A percentile compares a stretch with the other conserved stretches of the same genome.
Conservation (phyloP, 2,329 filamentous ascomycete species). For the Zymoseptoria passerinii region DNA sequence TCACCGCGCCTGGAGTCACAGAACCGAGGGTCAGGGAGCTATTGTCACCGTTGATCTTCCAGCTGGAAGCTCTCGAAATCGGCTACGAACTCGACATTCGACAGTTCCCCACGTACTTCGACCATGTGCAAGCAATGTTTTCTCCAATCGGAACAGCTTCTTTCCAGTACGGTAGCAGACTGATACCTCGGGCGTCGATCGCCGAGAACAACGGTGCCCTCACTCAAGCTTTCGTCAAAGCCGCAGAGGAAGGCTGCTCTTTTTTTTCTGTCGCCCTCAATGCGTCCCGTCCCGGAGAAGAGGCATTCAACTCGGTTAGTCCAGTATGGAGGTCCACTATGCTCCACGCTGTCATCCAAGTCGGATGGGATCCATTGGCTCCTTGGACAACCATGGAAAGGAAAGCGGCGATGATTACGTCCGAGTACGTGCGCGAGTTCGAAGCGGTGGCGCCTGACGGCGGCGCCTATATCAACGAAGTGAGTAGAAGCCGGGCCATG, state of each 20-base stretch:
- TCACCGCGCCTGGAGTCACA: slow-evolving; percentile 43
- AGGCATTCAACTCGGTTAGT: slow-evolving; percentile 34
- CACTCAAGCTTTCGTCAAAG: slow-evolving; percentile 27
- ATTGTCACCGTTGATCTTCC: slow-evolving; percentile 39
- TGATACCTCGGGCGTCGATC: slow-evolving; percentile 3
- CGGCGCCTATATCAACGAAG: slow-evolving; percentile 38
- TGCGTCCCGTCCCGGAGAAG: slow-evolving; percentile 28
- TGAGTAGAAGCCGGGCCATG: not conserved
- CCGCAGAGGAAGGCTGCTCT: slow-evolving; percentile 29
- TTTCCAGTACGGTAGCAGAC: slow-evolving; percentile 7
- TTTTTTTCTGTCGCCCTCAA: slow-evolving; percentile 35
- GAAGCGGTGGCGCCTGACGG: slow-evolving; percentile 33
- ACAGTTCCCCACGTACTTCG: slow-evolving; percentile 3
- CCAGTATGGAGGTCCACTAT: slow-evolving; percentile 33
- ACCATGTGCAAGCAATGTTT: slow-evolving; percentile 5
- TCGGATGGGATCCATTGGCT: slow-evolving; percentile 33
- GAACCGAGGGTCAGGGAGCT: slow-evolving; percentile 36
- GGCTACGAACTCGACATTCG: slow-evolving; percentile 20
- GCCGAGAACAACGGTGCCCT: slow-evolving; percentile 27
- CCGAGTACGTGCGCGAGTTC: slow-evolving; percentile 33
- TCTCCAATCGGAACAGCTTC: slow-evolving; percentile 2
- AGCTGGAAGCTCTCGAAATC: slow-evolving; percentile 33
- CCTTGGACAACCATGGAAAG: slow-evolving; percentile 31
- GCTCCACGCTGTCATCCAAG: slow-evolving; percentile 31
- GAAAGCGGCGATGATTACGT: slow-evolving; percentile 33